A percentile compares a stretch with the other conserved stretches of the same genome.
Evolutionary conservation across 2,329 filamentous ascomycete genomes (phyloP).

Genomic region (Paecilomyces sp.): DNA sequence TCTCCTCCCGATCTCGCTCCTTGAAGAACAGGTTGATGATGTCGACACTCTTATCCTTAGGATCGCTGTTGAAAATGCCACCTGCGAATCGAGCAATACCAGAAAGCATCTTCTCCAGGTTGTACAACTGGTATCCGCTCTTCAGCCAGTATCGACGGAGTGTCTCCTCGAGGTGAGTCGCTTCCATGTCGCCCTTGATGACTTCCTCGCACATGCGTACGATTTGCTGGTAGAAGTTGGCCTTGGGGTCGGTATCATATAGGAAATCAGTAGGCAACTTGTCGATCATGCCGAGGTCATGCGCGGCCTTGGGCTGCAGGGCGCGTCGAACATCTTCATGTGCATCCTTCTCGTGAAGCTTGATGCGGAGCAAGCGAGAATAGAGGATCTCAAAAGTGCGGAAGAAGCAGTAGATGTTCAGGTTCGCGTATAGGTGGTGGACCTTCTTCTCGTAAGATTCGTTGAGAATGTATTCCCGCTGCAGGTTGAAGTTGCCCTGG

Average conservation of each 20-base stretch:
- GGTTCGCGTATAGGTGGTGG: slow-evolving; percentile 88
- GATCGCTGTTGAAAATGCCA: slow-evolving; percentile 75
- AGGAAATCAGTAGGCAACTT: slow-evolving; percentile 72
- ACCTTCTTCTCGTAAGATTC: slow-evolving; percentile 72
- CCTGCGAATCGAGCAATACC: slow-evolving; percentile 74
- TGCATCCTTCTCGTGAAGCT: slow-evolving; percentile 68
- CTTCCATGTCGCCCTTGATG: slow-evolving; percentile 73
- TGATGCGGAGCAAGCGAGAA: slow-evolving; percentile 73
- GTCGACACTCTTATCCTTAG: slow-evolving; percentile 88
- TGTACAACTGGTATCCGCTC: slow-evolving; percentile 89
- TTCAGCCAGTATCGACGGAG: slow-evolving; percentile 86
- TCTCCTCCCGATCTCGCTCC: slow-evolving; percentile 74
- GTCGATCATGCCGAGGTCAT: slow-evolving; percentile 75
- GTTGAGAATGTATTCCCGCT: slow-evolving; percentile 64
- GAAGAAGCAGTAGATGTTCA: slow-evolving; percentile 90
- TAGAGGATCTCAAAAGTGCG: slow-evolving; percentile 90
- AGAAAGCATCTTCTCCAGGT: slow-evolving; percentile 79
- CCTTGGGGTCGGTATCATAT: slow-evolving; percentile 52
- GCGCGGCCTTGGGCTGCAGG: slow-evolving; percentile 69
- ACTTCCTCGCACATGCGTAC: slow-evolving; percentile 81
- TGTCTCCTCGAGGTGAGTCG: slow-evolving; percentile 78
- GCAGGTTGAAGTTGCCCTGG: slow-evolving; percentile 50
- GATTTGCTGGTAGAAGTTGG: slow-evolving; percentile 79
- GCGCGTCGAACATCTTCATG: slow-evolving; percentile 66
- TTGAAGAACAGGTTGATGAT: slow-evolving; percentile 80